phyloP scores from a whole-genome alignment of 345 rosid genomes.

The Ceriops tagal region DNA sequence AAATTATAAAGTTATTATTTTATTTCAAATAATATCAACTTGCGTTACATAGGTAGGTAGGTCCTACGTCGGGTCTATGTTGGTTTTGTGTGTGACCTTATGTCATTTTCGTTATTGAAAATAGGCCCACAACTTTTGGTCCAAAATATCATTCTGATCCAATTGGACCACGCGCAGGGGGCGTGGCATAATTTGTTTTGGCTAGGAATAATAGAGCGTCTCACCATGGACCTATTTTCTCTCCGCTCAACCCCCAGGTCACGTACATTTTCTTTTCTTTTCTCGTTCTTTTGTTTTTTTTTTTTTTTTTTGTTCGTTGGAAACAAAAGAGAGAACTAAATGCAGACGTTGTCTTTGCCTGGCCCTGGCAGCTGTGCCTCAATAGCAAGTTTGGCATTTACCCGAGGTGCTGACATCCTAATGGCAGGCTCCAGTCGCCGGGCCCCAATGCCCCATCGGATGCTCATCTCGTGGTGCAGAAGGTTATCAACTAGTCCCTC shows the following conservation, averaged over 20 bases:
- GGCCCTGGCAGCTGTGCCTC: neutral
- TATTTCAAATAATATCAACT: no score
- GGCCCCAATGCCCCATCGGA: conserved; percentile 36
- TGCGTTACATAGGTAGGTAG: no score
- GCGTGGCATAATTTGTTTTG: no score
- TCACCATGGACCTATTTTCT: no score
- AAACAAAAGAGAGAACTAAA: neutral
- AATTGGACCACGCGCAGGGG: conserved; percentile 7
- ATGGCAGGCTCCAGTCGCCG: conserved; percentile 13
- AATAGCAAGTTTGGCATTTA: conserved; percentile 21
- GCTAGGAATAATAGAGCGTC: neutral
- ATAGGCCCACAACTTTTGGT: conserved; percentile 3
- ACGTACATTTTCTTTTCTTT: no score
- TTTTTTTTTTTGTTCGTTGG: no score
- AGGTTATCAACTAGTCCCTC: conserved; percentile 1
- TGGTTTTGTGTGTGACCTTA: no score
- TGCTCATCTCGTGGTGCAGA: conserved; percentile 25
- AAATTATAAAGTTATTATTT: no score
- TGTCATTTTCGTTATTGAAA: neutral
- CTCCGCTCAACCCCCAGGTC: no score
- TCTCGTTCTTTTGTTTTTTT: no score
- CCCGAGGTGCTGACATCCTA: conserved; percentile 18
- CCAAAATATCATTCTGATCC: neutral
- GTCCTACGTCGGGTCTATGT: no score
- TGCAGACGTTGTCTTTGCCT: conserved; percentile 3